Evolutionary conservation across 2,329 filamentous ascomycete species (phyloP), one percentile per base, ranked within the genome.

Genomic region (Cercospora citrullina): DNA sequence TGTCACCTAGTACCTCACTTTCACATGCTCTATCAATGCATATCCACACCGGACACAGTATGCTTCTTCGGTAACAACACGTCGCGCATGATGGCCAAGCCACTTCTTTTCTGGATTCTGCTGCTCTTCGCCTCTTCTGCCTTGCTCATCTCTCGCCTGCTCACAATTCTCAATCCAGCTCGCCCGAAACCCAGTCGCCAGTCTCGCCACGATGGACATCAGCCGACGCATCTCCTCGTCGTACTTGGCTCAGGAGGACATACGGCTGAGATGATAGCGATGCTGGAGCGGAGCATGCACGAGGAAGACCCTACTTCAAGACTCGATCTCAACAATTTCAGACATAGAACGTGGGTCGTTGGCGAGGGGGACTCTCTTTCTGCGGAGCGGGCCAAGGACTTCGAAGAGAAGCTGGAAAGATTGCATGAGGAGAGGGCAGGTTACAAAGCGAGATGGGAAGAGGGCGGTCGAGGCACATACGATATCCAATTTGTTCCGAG

Each of bases 161-260:
- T 79, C 69, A 73, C 77, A 42, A 79, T 83, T 65, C 76, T 83
- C 26, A 77, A 79, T 30, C 72, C 75, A 6, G 68, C 64, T 64
- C 76, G 76, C 63, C 71, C 63, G 60, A 77, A 74, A 59, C 72
- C 74, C 64, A 66, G 64, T 71, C 75, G 69, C 63, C 74, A 72
- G 61, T 70, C 67, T 71, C 75, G 68, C 28, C 67, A 60, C 51
- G 55, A 68, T 55, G 42, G 57, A 7, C 60, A 60, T 58, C 62
- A 53, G n/a, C 66, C 72, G 68, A 68, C 66, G 0, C 88, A 94
- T 78, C 83, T 93, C 64, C 83, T 96, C 33, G 87, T 96, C 71
- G 89, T 98, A 28, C 90, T 98, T 26, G 95, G 95, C 63, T 96
- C 92, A 2, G 95, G 95, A 33, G 95, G 95, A 0, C 95, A 99